A percentile compares a stretch with the other conserved stretches of the same genome.
phyloP scores from a whole-genome alignment of 129 eudicot genomes.

The Erigeron canadensis region DNA sequence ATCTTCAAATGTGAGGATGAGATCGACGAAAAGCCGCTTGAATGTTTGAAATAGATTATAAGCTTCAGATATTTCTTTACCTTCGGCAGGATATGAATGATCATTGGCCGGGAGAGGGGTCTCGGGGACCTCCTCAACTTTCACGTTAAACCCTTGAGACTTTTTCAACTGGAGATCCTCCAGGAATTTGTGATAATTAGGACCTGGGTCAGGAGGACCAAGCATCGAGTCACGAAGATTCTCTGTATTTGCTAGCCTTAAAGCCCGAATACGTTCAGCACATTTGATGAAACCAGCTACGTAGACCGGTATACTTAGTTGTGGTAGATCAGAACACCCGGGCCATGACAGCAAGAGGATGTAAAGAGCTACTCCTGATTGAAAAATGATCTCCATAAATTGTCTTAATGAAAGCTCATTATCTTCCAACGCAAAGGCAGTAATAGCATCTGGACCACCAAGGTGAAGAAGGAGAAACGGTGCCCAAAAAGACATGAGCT shows the following conservation, averaged over 20 bases:
- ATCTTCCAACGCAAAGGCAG: constrained; percentile 64
- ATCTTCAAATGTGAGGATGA: constrained; percentile 62
- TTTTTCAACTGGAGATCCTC: constrained; percentile 42
- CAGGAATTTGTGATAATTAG: constrained; percentile 53
- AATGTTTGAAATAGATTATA: constrained; percentile 40
- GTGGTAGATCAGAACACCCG: constrained; percentile 37
- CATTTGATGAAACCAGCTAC: constrained; percentile 45
- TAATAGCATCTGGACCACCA: constrained; percentile 63
- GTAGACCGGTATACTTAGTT: constrained; percentile 28
- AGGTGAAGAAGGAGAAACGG: constrained; percentile 65
- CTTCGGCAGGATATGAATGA: constrained; percentile 7
- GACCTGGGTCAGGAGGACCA: constrained; percentile 59
- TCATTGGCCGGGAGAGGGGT: constrained; percentile 21
- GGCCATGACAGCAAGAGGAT: constrained; percentile 48
- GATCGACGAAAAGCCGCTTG: constrained; percentile 56
- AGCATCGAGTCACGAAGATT: constrained; percentile 45
- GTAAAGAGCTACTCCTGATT: constrained; percentile 39
- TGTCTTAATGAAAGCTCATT: constrained; percentile 61
- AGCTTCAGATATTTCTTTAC: constrained; percentile 36
- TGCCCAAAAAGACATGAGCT: constrained; percentile 63
- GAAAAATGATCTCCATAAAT: constrained; percentile 33
- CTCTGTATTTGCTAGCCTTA: constrained; percentile 42
- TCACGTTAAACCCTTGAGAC: constrained; percentile 49
- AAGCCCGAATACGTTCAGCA: constrained; percentile 42
- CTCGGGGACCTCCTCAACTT: constrained; percentile 42